Evolutionary conservation across 768 basidiomycete genomes (phyloP).

Genomic region (Lactarius psammicola): DNA sequence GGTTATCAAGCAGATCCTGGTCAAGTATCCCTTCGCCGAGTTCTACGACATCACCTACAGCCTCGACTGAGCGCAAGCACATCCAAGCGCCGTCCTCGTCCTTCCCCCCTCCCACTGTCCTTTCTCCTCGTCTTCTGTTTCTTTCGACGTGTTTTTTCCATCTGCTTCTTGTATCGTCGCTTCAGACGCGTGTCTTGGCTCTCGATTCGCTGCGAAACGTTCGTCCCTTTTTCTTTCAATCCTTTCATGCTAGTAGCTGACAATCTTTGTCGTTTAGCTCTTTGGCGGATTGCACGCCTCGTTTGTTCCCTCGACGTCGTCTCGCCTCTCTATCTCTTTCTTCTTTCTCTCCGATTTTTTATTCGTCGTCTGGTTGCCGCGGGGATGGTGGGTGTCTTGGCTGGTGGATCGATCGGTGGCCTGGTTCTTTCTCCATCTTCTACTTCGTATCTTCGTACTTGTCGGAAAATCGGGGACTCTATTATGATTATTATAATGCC

Average conservation of each 20-base stretch:
- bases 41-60: constrained; percentile 30
- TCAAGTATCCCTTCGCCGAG: constrained; percentile 27
- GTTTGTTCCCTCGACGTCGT: constrained; percentile 5
- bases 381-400: background rate
- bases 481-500: no score
- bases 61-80: constrained; percentile 8
- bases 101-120: constrained; percentile 14
- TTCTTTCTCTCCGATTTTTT: no score
- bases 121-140: constrained; percentile 13
- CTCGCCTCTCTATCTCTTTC: background rate
- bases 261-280: constrained; percentile 12
- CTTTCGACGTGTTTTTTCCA: constrained; percentile 3
- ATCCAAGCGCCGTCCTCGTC: constrained; percentile 9
- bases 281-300: background rate
- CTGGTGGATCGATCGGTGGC: background rate
- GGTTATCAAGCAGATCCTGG: constrained; percentile 33
- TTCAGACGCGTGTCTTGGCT: constrained; percentile 14
- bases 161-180: constrained; percentile 15
- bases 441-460: constrained; percentile 1
- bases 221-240: constrained; percentile 9
- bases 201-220: constrained; percentile 11
- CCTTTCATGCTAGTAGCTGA: constrained; percentile 14
- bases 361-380: constrained; percentile 1
- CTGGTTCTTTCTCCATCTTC: background rate
- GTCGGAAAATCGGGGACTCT: no score